Percentiles rank a stretch among this genome's conserved stretches.
These are phyloP conservation scores for Hapsidospora chrysogenum DNA, from an alignment of 495 filamentous ascomycete genomes.

Conservation along the genomic window DNA sequence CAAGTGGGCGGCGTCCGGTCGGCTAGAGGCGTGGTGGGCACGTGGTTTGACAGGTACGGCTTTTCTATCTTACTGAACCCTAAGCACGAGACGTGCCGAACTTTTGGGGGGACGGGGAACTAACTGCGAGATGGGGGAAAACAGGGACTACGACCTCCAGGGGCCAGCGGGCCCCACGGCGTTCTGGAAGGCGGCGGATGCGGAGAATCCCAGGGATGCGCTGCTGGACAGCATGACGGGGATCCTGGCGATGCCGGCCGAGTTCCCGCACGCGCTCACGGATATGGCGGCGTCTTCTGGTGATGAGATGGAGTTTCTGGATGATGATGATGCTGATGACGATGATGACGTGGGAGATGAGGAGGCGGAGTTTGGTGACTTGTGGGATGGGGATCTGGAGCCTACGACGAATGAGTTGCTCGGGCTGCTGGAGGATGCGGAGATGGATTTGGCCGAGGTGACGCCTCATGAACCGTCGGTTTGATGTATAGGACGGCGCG, in stretches of 20 bases:
- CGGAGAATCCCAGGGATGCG: conserved; percentile 1
- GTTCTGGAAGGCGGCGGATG: conserved; percentile 49
- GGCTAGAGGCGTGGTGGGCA: conserved; percentile 41
- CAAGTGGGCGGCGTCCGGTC: conserved; percentile 43
- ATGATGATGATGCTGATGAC: neutral
- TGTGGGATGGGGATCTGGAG: conserved; percentile 5
- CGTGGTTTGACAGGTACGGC: conserved; percentile 49
- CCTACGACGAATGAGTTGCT: conserved; percentile 1
- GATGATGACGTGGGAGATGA: conserved; percentile 4
- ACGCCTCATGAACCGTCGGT: too few species aligned
- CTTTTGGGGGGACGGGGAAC: too few species aligned
- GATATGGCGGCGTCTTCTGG: too few species aligned
- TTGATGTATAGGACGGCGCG: too few species aligned
- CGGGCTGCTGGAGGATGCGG: conserved; percentile 1
- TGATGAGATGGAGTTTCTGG: neutral
- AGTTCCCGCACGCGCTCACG: too few species aligned
- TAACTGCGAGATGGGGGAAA: too few species aligned
- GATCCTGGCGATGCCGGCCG: too few species aligned
- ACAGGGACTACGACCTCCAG: conserved; percentile 37
- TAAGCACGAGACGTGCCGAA: too few species aligned
- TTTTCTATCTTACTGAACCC: neutral
- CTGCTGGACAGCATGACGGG: neutral
- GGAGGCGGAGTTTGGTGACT: conserved; percentile 7
- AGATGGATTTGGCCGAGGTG: neutral
- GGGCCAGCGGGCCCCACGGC: conserved; percentile 48